These are phyloP conservation scores for Mucor irregularis DNA, from an alignment of 371 early-diverging fungal species.

Conservation along the genomic window DNA sequence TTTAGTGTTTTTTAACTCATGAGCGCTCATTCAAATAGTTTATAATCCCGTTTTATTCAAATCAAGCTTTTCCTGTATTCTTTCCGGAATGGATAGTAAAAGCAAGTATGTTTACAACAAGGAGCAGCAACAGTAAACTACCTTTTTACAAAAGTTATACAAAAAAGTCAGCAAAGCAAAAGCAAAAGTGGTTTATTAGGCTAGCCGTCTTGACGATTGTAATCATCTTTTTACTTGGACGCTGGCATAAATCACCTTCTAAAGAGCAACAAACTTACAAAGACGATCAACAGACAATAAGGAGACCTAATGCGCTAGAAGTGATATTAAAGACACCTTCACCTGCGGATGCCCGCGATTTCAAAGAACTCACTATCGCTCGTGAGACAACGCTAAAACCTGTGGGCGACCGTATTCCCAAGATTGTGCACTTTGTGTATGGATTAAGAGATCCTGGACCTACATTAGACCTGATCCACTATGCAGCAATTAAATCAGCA, in stretches of 20 bases:
- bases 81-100: too few relatives aligned
- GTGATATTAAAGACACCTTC: conserved; percentile 13
- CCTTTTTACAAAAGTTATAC: conserved; percentile 8
- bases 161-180: conserved; percentile 5
- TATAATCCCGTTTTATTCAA: too few relatives aligned
- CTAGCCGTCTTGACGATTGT: background rate
- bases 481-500: conserved; percentile 55
- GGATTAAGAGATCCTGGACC: conserved; percentile 47
- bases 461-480: conserved; percentile 48
- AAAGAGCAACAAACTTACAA: background rate
- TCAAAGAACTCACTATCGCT: conserved; percentile 29
- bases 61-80: too few relatives aligned
- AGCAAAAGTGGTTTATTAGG: conserved; percentile 10
- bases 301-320: conserved; percentile 1
- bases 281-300: background rate
- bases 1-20: too few relatives aligned
- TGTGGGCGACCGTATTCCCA: conserved; percentile 33
- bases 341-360: background rate
- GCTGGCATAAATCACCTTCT: background rate
- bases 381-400: conserved; percentile 14
- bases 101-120: conserved; percentile 1
- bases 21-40: too few relatives aligned
- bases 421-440: conserved; percentile 56
- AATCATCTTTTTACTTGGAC: background rate
- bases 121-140: conserved; percentile 6